phyloP scores from a whole-genome alignment of 1,139 yeast species.

The Taphrina betulina region DNA sequence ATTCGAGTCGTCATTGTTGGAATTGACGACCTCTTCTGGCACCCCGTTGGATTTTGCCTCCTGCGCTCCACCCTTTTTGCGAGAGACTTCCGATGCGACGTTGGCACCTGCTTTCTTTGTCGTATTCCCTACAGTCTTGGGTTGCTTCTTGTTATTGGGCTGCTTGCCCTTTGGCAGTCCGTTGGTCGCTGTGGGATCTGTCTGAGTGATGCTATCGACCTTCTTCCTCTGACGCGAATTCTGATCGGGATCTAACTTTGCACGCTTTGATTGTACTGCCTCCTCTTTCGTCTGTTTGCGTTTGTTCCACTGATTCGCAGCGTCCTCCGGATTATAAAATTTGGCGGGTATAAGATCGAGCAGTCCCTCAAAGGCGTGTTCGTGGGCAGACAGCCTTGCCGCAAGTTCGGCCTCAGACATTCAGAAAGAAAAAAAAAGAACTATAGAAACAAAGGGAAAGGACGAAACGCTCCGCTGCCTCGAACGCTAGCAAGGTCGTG shows the following conservation, averaged over 20 bases:
- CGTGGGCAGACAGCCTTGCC: constrained; percentile 66
- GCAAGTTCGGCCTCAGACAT: constrained; percentile 29
- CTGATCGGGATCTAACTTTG: constrained; percentile 72
- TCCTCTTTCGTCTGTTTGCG: constrained; percentile 67
- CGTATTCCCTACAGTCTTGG: background rate
- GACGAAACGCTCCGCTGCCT: too few relatives aligned
- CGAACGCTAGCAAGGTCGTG: too few relatives aligned
- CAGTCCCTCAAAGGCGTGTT: constrained; percentile 85
- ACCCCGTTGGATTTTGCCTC: background rate
- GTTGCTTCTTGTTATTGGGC: constrained; percentile 2
- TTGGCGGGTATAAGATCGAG: constrained; percentile 90
- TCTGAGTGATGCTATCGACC: background rate
- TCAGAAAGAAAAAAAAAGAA: too few relatives aligned
- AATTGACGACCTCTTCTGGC: background rate
- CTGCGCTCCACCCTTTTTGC: too few relatives aligned
- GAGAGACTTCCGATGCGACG: too few relatives aligned
- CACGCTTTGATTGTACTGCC: constrained; percentile 58
- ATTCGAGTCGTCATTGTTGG: background rate
- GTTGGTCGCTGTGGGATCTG: background rate
- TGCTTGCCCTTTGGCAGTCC: background rate
- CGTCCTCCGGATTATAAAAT: constrained; percentile 74
- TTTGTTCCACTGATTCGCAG: constrained; percentile 76
- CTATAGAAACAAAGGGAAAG: too few relatives aligned
- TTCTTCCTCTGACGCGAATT: background rate
- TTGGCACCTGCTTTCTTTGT: background rate